Conservation (phyloP, 208 protist genomes). For the Naegleria gruberi region DNA sequence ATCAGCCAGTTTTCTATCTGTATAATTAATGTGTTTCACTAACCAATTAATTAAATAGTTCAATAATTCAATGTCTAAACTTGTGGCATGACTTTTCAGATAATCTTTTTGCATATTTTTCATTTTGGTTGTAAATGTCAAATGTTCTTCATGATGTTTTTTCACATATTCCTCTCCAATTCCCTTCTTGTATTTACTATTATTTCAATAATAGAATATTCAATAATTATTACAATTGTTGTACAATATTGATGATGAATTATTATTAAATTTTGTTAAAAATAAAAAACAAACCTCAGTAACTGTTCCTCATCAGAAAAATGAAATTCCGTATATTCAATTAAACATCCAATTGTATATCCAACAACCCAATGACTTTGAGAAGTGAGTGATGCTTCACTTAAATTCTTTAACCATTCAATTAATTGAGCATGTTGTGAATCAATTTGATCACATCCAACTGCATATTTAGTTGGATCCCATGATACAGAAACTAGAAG, state of each 20-base stretch:
- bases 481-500: background rate
- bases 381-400: background rate
- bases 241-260: too few relatives aligned
- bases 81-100: background rate
- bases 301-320: background rate
- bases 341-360: background rate
- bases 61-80: slow-evolving; percentile 4
- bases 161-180: background rate
- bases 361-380: slow-evolving; percentile 16
- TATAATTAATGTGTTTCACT: slow-evolving; percentile 1
- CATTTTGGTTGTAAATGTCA: background rate
- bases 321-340: background rate
- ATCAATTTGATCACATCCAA: background rate
- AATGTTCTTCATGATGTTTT: background rate
- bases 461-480: background rate
- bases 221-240: too few relatives aligned
- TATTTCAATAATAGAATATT: too few relatives aligned
- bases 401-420: background rate
- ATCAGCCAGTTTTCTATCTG: background rate
- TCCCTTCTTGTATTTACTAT: too few relatives aligned
- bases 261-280: too few relatives aligned
- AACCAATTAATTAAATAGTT: background rate
- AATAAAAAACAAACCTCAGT: too few relatives aligned
- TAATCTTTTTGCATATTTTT: background rate
- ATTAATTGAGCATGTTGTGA: background rate